Conservation (phyloP, 192 early-diverging fungal genomes). For the Diversispora epigaea region DNA sequence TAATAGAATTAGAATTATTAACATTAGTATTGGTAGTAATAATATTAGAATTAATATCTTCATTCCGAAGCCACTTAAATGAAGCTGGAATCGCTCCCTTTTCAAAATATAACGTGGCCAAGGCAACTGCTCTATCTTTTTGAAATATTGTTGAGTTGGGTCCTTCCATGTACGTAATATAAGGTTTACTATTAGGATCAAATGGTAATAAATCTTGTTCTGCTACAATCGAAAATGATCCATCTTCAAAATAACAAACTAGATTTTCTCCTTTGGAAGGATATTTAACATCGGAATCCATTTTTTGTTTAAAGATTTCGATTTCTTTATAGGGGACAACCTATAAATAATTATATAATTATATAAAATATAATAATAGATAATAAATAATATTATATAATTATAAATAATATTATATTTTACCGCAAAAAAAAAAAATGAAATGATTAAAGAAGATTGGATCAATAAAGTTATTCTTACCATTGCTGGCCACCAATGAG, state of each 20-base stretch:
- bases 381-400: background rate
- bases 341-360: conserved; percentile 11
- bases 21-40: background rate
- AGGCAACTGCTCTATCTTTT: conserved; percentile 49
- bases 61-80: conserved; percentile 47
- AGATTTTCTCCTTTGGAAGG: conserved; percentile 54
- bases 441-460: background rate
- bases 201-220: conserved; percentile 29
- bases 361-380: too few species aligned
- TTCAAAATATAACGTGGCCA: conserved; percentile 52
- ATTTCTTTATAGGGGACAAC: conserved; percentile 54
- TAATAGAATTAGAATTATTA: background rate
- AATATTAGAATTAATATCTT: background rate
- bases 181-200: conserved; percentile 18
- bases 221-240: conserved; percentile 41
- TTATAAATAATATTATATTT: background rate
- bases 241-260: conserved; percentile 66
- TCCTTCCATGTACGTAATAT: conserved; percentile 49
- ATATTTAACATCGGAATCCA: conserved; percentile 44
- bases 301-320: conserved; percentile 46
- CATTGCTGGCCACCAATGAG: conserved; percentile 63
- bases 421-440: background rate
- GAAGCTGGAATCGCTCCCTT: conserved; percentile 41
- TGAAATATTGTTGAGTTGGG: conserved; percentile 43
- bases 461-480: conserved; percentile 19